Evolutionary conservation across 2,329 filamentous ascomycete species (phyloP), one percentile per base, ranked within the genome.

Genomic region (Nemania sp.): DNA sequence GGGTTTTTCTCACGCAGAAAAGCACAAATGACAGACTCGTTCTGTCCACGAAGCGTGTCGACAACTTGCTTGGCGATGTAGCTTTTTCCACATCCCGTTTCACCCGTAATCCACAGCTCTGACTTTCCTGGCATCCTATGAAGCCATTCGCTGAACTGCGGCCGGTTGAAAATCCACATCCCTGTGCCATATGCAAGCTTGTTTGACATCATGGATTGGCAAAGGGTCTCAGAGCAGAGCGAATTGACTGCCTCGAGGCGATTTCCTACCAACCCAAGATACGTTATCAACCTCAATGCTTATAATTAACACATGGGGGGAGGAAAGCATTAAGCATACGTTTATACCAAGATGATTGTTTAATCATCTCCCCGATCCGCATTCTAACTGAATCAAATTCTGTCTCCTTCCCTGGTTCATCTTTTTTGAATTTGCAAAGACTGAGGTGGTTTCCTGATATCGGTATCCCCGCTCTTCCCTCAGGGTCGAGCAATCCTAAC

Each of bases 81-180:
- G 21, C 53, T 56, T 49, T 56, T 56, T 2, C 53, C 53, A 42
- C 53, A 56, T 10, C 53, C 53, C 15, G 53, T 43, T 7, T 40
- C 35, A 2, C 53, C 45, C 5, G 45, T 17, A 10, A 56, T 42
- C 53, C 53, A 56, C 5, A 56, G 35, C 35, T 15, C 12, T 18
- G 34, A n/a, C 34, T 32, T 49, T 5, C 21, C 10, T 5, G 20
- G 42, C 21, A 20, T 49, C 35, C 17, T 17, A 9, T 49, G 7
- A 12, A 32, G 15, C 53, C 53, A 56, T 5, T 40, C 35, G 25
- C 42, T 5, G 43, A 37, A 56, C n/a, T 49, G 13, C 13, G 21
- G 10, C 42, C 37, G 50, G 10, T 53, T 29, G 15, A 53, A 53
- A 29, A 53, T 32, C 50, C 50, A 53, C 20, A 43, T 21, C n/a